phyloP scores from a whole-genome alignment of 768 basidiomycete species.

The Lactarius indigo region DNA sequence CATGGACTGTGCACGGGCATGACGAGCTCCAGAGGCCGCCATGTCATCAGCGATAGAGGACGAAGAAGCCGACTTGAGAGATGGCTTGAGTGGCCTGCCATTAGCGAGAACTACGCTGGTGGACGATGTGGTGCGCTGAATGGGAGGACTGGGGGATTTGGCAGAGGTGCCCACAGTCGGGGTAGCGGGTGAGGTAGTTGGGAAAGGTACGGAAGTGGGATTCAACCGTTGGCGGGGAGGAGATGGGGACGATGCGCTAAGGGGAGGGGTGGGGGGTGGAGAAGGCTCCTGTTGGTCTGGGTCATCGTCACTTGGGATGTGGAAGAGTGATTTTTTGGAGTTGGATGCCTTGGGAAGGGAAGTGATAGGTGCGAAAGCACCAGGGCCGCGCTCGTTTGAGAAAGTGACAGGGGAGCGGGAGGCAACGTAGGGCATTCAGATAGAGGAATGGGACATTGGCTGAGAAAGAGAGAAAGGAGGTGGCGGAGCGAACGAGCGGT shows the following conservation, averaged over 20 bases:
- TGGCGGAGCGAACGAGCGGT: neutral
- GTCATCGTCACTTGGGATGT: constrained; percentile 24
- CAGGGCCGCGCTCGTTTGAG: constrained; percentile 23
- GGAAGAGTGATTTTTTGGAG: constrained; percentile 22
- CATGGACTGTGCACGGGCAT: constrained; percentile 47
- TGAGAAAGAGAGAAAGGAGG: neutral
- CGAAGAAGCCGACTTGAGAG: constrained; percentile 66
- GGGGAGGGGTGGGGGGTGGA: constrained; percentile 17
- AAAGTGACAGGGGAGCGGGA: constrained; percentile 22
- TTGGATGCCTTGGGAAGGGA: constrained; percentile 11
- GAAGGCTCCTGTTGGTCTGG: constrained; percentile 22
- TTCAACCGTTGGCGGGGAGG: neutral
- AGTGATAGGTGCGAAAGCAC: constrained; percentile 21
- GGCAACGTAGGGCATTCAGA: constrained; percentile 26
- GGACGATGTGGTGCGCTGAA: constrained; percentile 29
- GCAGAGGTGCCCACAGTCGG: neutral
- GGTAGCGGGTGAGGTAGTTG: constrained; percentile 3
- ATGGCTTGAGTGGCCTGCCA: constrained; percentile 84
- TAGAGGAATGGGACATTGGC: constrained; percentile 6
- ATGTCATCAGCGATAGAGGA: constrained; percentile 43
- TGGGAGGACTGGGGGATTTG: constrained; percentile 1
- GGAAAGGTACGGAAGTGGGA: constrained; percentile 11
- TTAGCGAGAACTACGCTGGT: constrained; percentile 55
- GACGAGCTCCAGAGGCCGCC: constrained; percentile 30
- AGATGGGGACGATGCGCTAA: neutral